Evolutionary conservation across 202 grass and related monocot species (phyloP), one percentile per base, ranked within the genome.

Genomic region (Eragrostis tef): DNA sequence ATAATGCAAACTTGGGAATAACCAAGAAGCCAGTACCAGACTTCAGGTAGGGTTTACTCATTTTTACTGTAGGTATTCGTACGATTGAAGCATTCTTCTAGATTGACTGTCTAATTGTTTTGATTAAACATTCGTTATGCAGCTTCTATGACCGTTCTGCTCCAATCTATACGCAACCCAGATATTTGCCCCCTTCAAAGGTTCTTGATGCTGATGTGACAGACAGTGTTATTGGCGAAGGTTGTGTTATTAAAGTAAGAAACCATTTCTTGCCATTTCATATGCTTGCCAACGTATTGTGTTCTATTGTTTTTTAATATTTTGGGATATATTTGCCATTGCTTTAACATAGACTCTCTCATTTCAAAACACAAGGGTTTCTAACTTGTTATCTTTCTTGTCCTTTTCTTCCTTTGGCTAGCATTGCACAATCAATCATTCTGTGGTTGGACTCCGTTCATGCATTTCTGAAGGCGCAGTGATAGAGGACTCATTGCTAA

Each of bases 141-240:
- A 99, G 96, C 74, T 99, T 99, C 57, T 99, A 99, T 84, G 96
- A 96, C 64, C 90, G 96, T 59, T 90, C 93, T 72, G 74, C 90
- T 64, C 93, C 96, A 62, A 99, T 99, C 44, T 99, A 99, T 75
- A 99, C 96, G 13, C 96, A 99, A 86, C 56, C 96, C 51, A 83
- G 96, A 51, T 96, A 93, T 71, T 90, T 99, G 75, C 93, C 96
- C 65, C 93, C 93, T 62, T 99, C 96, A 56, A 99, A 96, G 83
- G 94, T 99, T 81, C 93, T 95, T 66, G 86, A 91, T 47, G 96
- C 93, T 56, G 91, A 93, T 80, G 87, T 99, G 49, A 93, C 91
- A 43, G 88, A 99, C 63, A 99, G 96, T 84, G 96, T 96, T 79
- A 99, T 99, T 51, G 96, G 96, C 1, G 96, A 99, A 85, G 96